Evolutionary conservation across 805 yeast genomes (phyloP), one percentile per base, ranked within the genome.

Genomic region (Ogataea dorogensis): DNA sequence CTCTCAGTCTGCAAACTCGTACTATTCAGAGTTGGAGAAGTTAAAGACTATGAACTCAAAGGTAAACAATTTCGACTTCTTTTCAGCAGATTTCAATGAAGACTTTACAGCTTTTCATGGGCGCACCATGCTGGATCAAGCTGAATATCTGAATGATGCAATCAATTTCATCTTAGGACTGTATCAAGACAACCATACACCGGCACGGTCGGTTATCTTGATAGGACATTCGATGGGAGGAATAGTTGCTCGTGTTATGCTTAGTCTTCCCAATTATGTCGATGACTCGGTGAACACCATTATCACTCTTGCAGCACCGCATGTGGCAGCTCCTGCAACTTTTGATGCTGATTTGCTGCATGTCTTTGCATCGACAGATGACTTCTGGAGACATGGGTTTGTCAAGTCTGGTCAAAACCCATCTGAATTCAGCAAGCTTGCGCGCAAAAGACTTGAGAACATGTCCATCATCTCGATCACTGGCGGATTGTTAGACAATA

Each of bases 191-290:
- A 53, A 53, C 32, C 49, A 36, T 12, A 41, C 33, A 6, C 58
- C 46, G 5, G 56, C 64, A 7, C 59, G 56, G 14, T 83, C 96
- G 0, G 95, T 91, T 2, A 75, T 91, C 0, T 56, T 91, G 0
- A 47, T 91, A 1, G 96, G 87, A 2, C 98, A 91, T 63, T 91
- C 98, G 0, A 91, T 91, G 98, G 98, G 98, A 26, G 98, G 98
- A 3, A 75, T 91, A 12, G 98, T 93, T 1, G 84, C 96, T 3
- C 70, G 98, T 40, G 80, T 86, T 0, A 77, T 89, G 77, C 70
- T 86, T 5, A 79, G 94, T 0, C 61, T 91, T 35, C 83, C 87
- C 1, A 89, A 87, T 53, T 89, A 86, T 55, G 51, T 67, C 1
- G 73, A 73, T 4, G 75, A 71, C 15, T 82, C 96, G 1, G 78